Base-by-base conservation (phyloP, 495 filamentous ascomycete species). In the Xylaria curta region DNA sequence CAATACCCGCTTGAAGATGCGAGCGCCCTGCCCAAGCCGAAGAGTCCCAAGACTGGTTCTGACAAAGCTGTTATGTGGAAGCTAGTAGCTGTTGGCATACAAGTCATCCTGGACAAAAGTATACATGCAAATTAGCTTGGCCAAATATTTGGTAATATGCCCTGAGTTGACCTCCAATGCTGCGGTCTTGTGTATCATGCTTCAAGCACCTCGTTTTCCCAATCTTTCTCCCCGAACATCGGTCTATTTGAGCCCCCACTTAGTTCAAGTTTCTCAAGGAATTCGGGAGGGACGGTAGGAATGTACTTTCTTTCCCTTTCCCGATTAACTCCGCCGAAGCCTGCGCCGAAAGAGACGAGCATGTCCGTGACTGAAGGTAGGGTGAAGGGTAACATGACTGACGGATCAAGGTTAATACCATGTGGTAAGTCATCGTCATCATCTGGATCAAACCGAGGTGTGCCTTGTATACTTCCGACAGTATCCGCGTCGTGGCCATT, bases 281-380 rank as follows among this genome's bases (percentile, higher is more conserved):
- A 97, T 80, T 99, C 96, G 2, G 95, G 91, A 31, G 97, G 94
- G 33, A 98, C 94, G 0, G 92, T 97, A 4, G 96, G 96, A n/a
- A 97, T 95, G 76, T 98, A 99, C 81, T 97, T 97, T 69, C 93
- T 86, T 78, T 96, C 96, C 56, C 94, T 86, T 79, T 99, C 96
- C 65, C 91, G 87, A 80, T 99, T 97, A 36, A 95, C 85, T 0
- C 96, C 96, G 4, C 96, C 96, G 73, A 97, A 94, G 15, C 96
- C 96, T 36, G 97, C 95, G 10, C 96, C 96, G 76, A 96, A 99
- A 73, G 89, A 94, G 47, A 99, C 87, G 72, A 97, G 85, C 96
- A 99, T 98, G 79, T 98, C 96, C 19, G 95, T 97, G 70, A 94
- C 97, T 6, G 96, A 97, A 0, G 96, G 96, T 26, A 99, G 85